Evolutionary conservation across 805 yeast genomes (phyloP), one percentile per base, ranked within the genome.

Genomic region (Saccharomyces eubayanus): DNA sequence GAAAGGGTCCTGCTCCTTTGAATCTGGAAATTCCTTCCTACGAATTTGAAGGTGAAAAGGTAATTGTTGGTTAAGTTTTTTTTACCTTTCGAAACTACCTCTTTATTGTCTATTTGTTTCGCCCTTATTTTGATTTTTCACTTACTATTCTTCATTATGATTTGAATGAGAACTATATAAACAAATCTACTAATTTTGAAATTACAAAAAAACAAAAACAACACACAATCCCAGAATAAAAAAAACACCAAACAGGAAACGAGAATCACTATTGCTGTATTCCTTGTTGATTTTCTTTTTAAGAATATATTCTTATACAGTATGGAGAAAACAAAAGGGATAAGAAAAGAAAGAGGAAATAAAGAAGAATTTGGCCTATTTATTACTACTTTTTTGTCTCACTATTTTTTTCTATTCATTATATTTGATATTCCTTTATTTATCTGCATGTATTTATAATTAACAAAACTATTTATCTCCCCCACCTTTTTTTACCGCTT

Each of bases 1-100:
- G 99, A 85, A 92, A 84, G 80, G 99, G 99, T 66, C 99, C 99
- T 66, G 99, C 99, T 72, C 99, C 99, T 71, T 83, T 89, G 75
- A 94, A 94, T 82, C 83, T 94, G 79, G 99, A 94, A 80, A 81
- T 94, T 67, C 99, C 99, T 66, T 79, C 82, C 66, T 94, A 94
- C 74, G 89, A 84, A 64, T 87, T 94, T 72, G 84, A 78, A 53
- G 95, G 87, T 70, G 89, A 89, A 61, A 85, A 87, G 71, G 75
- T 94, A 65, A 81, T 90, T 65, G 84, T 87, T 68, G 99, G 99
- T 85, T 94, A 85, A 74, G 57, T 58, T 45, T 36, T 6, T 36
- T 16, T 36, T 29, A 46, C 6, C 5, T 16, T 36, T 16, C 21
- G 9, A 16, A 36, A 36, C 24, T 16, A 36, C 43, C 9, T 36